Conservation (phyloP, 441 rosid genomes). For the Brassica hybrid region DNA sequence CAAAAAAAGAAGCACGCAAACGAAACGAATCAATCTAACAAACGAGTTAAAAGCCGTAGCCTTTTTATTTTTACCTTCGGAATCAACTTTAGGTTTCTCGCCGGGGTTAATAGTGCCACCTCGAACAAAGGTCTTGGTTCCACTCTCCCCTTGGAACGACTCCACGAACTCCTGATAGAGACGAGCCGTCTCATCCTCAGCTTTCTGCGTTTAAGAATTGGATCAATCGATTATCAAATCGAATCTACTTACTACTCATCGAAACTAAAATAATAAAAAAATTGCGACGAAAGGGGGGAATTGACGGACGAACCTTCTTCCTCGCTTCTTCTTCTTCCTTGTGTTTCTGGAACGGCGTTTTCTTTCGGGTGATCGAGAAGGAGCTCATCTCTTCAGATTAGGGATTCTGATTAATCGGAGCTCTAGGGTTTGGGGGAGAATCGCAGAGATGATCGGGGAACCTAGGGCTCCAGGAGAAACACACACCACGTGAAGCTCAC, state of each 20-base stretch:
- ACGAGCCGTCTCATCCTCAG: slow-evolving; percentile 95
- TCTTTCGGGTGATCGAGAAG: slow-evolving; percentile 92
- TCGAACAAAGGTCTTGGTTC: slow-evolving; percentile 90
- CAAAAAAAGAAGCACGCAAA: slow-evolving; percentile 37
- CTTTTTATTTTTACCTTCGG: slow-evolving; percentile 89
- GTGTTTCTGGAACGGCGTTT: slow-evolving; percentile 95
- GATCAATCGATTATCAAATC: not conserved
- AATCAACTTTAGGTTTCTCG: slow-evolving; percentile 64
- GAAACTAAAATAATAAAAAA: no score
- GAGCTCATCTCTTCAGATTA: slow-evolving; percentile 62
- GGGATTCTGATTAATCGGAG: no score
- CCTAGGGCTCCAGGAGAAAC: no score
- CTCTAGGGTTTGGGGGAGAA: no score
- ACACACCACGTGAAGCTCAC: no score
- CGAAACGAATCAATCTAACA: not conserved
- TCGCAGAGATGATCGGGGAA: no score
- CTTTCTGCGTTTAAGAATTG: slow-evolving; percentile 54
- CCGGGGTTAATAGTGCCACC: slow-evolving; percentile 92
- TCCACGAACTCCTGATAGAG: slow-evolving; percentile 94
- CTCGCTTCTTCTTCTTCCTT: slow-evolving; percentile 96
- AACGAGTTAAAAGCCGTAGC: not conserved
- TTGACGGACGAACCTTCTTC: slow-evolving; percentile 62
- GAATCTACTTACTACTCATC: not conserved
- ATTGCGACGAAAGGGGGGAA: not conserved
- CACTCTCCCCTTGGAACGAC: slow-evolving; percentile 85